These are phyloP conservation scores for Eustoma russellianum DNA, from an alignment of 257 asterid genomes.

Conservation along the genomic window DNA sequence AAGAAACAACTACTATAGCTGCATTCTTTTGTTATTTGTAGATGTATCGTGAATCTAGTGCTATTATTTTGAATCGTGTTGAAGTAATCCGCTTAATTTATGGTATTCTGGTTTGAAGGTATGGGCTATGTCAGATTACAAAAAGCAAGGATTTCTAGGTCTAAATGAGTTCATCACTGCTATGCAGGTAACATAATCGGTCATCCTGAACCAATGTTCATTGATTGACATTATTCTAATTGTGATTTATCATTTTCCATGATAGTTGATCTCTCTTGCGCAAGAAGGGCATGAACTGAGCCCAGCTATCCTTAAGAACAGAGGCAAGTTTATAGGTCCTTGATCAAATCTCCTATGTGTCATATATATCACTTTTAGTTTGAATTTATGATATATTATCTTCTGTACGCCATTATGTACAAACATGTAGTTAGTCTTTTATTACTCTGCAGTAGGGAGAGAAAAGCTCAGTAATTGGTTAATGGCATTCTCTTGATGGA, in stretches of 20 bases:
- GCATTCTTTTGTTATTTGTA: too few species aligned
- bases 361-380: too few species aligned
- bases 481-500: too few species aligned
- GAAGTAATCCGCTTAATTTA: conserved; percentile 2
- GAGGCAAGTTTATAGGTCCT: not conserved
- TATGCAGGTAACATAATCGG: conserved; percentile 57
- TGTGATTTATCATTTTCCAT: conserved; percentile 2
- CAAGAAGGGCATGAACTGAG: conserved; percentile 69
- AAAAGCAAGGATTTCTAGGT: conserved; percentile 81
- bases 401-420: too few species aligned
- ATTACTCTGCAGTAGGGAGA: too few species aligned
- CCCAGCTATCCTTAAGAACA: conserved; percentile 34
- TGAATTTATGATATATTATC: too few species aligned
- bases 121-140: conserved; percentile 90
- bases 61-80: not conserved
- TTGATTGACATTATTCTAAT: not conserved
- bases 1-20: too few species aligned
- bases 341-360: too few species aligned
- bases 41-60: not conserved
- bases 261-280: conserved; percentile 69
- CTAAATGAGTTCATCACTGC: conserved; percentile 74
- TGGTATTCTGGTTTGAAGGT: conserved; percentile 38
- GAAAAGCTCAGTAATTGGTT: too few species aligned
- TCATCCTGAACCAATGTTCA: not conserved
- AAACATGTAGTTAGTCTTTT: too few species aligned